Evolutionary conservation across 2,329 filamentous ascomycete genomes (phyloP).

Genomic region (Sporothrix pallida): DNA sequence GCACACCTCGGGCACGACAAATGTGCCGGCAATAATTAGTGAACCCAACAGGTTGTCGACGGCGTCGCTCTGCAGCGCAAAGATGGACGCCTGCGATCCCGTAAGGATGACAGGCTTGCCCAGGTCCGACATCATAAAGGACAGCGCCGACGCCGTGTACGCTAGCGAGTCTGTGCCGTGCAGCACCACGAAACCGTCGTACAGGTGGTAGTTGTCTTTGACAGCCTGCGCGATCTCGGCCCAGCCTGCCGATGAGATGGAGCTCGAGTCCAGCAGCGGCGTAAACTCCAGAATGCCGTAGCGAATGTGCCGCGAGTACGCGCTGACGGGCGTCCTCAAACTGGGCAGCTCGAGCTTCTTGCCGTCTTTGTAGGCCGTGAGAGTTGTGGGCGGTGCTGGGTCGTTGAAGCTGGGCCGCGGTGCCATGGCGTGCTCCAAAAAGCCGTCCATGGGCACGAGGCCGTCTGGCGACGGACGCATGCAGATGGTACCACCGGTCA

Average conservation of each 20-base stretch:
- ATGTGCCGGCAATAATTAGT: constrained; percentile 87
- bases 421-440: constrained; percentile 81
- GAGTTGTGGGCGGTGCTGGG: constrained; percentile 57
- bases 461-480: constrained; percentile 84
- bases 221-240: constrained; percentile 81
- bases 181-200: constrained; percentile 88
- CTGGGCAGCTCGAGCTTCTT: constrained; percentile 63
- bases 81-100: constrained; percentile 82
- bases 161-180: constrained; percentile 90
- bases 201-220: constrained; percentile 82
- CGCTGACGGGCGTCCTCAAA: constrained; percentile 78
- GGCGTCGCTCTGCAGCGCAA: constrained; percentile 87
- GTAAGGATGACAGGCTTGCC: constrained; percentile 92
- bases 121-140: constrained; percentile 90
- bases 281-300: constrained; percentile 86
- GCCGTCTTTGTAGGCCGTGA: constrained; percentile 60
- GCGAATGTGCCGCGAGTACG: constrained; percentile 79
- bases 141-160: constrained; percentile 87
- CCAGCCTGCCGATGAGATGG: constrained; percentile 86
- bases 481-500: constrained; percentile 89
- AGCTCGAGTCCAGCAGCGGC: constrained; percentile 85
- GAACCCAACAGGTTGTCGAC: constrained; percentile 89
- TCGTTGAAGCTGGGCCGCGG: constrained; percentile 88
- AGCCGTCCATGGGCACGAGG: constrained; percentile 78
- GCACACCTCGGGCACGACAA: constrained; percentile 90